Percentiles rank a stretch among this genome's conserved stretches.
phyloP scores from a whole-genome alignment of 352 stramenopile species.

The Lagenidium giganteum region DNA sequence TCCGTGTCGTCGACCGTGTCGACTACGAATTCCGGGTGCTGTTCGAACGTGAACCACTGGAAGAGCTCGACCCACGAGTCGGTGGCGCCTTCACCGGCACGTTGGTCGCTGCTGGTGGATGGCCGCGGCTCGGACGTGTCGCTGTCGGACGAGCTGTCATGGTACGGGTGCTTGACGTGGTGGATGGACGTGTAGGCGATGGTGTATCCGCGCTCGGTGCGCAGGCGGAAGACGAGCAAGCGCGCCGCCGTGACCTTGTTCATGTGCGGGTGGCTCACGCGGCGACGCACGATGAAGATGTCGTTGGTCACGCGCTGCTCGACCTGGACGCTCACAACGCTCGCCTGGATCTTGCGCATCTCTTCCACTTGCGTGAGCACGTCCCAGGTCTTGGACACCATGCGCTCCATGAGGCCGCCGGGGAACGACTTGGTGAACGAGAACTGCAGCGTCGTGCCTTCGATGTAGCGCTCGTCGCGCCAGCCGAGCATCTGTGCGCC shows the following conservation, averaged over 20 bases:
- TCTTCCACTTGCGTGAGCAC: neutral
- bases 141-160: neutral
- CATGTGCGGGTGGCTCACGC: neutral
- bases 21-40: too few relatives aligned
- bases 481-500: neutral
- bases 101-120: too few relatives aligned
- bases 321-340: neutral
- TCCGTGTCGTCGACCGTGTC: too few relatives aligned
- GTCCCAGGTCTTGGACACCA: neutral
- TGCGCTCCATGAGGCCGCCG: neutral
- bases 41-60: neutral
- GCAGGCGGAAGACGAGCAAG: neutral
- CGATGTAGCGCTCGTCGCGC: neutral
- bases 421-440: neutral
- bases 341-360: neutral
- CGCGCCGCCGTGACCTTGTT: neutral
- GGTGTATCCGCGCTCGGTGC: neutral
- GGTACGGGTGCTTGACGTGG: neutral
- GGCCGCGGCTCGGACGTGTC: too few relatives aligned
- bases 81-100: neutral
- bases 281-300: neutral
- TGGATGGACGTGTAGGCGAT: neutral
- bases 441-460: neutral
- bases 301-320: neutral
- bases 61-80: neutral